These are phyloP conservation scores for Pseudogymnoascus sp. DNA, from an alignment of 2,329 filamentous ascomycete species.

Conservation along the genomic window DNA sequence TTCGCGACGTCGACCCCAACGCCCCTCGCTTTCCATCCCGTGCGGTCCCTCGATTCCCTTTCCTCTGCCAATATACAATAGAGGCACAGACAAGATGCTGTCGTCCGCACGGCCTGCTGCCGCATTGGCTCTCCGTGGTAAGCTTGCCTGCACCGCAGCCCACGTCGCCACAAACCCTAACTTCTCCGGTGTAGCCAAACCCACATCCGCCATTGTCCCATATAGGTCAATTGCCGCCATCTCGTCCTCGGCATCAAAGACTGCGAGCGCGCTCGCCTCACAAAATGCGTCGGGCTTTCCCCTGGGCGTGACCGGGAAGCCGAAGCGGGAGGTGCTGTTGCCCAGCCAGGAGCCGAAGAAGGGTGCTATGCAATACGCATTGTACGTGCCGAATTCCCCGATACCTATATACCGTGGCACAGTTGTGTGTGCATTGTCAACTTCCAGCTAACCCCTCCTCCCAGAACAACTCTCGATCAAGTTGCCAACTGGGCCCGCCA, in stretches of 20 bases:
- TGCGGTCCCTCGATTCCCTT: not conserved
- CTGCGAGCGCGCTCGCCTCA: conserved; percentile 48
- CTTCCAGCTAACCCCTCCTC: conserved; percentile 5
- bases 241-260: conserved; percentile 55
- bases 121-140: conserved; percentile 36
- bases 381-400: conserved; percentile 51
- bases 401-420: not conserved
- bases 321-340: conserved; percentile 64
- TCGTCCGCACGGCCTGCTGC: conserved; percentile 34
- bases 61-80: conserved; percentile 5
- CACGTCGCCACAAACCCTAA: conserved; percentile 21
- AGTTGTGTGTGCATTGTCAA: not conserved
- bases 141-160: conserved; percentile 10
- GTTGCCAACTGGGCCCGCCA: conserved; percentile 79
- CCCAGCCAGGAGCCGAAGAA: conserved; percentile 73
- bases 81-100: conserved; percentile 28
- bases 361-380: conserved; percentile 72
- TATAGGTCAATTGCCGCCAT: conserved; percentile 56
- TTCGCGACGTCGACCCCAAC: conserved; percentile 1
- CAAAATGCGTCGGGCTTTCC: conserved; percentile 45
- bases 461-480: conserved; percentile 67
- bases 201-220: conserved; percentile 52
- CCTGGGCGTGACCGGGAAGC: conserved; percentile 35
- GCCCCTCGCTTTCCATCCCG: conserved; percentile 1
- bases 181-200: conserved; percentile 47